Conservation (phyloP, 2,329 filamentous ascomycete genomes). For the Trichoderma gracile region DNA sequence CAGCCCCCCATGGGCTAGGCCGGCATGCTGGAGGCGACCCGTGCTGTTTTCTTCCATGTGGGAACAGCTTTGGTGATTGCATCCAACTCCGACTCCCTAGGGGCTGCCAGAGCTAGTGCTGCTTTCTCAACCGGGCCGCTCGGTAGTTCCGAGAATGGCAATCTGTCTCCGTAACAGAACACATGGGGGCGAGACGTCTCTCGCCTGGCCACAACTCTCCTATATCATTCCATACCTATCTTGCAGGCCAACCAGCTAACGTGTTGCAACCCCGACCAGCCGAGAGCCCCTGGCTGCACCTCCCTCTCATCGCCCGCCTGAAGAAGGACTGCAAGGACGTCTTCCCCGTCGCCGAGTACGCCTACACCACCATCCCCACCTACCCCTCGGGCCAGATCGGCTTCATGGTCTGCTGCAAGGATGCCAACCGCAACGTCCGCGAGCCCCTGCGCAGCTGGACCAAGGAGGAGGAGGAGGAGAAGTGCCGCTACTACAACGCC, state of each 20-base stretch:
- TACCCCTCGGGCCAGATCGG: conserved; percentile 99
- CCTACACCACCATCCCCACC: conserved; percentile 98
- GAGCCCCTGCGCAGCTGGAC: conserved; percentile 81
- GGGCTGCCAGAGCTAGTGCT: conserved; percentile 44
- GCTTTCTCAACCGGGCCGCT: conserved; percentile 39
- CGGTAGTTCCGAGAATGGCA: conserved; percentile 40
- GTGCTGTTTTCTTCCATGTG: conserved; percentile 12
- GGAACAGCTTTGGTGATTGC: conserved; percentile 10
- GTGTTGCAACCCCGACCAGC: conserved; percentile 54
- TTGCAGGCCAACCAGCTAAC: conserved; percentile 1
- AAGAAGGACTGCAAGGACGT: conserved; percentile 97
- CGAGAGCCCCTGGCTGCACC: conserved; percentile 99
- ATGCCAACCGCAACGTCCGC: conserved; percentile 77
- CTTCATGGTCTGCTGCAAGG: conserved; percentile 99
- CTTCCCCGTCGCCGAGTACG: conserved; percentile 97
- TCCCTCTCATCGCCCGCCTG: conserved; percentile 87
- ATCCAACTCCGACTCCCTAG: conserved; percentile 32
- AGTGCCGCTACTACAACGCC: conserved; percentile 96
- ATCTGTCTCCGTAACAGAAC: not conserved
- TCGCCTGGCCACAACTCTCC: not conserved
- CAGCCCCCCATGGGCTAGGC: conserved; percentile 37
- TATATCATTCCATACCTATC: not conserved
- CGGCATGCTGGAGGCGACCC: conserved; percentile 30
- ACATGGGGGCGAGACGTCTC: not conserved
- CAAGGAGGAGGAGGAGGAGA: conserved; percentile 83